Conservation (phyloP, 495 filamentous ascomycete species). For the Lasiosphaeris hirsuta region DNA sequence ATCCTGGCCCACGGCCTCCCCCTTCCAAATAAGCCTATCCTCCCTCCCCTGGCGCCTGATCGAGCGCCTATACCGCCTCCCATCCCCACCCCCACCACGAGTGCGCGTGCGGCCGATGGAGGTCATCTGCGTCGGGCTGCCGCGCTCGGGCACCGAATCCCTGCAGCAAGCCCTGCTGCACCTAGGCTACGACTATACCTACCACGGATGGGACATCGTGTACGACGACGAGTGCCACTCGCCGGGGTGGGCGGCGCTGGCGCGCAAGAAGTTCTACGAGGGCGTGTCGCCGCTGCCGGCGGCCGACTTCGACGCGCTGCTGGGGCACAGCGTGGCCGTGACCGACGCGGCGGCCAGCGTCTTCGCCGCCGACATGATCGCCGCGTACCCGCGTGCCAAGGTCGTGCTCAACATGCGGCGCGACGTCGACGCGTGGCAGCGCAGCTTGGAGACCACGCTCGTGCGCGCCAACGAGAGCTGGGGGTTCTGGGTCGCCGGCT, state of each 20-base stretch:
- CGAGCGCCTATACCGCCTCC: constrained; percentile 26
- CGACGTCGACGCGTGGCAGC: constrained; percentile 41
- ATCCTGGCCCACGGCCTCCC: not conserved
- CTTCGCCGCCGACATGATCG: constrained; percentile 42
- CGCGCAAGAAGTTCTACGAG: constrained; percentile 23
- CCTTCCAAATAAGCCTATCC: constrained; percentile 13
- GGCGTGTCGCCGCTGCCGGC: constrained; percentile 37
- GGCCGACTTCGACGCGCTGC: constrained; percentile 47
- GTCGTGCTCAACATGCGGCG: constrained; percentile 42
- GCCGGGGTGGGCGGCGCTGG: constrained; percentile 43
- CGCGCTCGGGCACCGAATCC: constrained; percentile 62
- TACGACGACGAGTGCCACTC: constrained; percentile 59
- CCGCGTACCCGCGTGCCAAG: constrained; percentile 45
- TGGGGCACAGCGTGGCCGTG: constrained; percentile 43
- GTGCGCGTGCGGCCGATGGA: constrained; percentile 56
- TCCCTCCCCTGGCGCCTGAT: constrained; percentile 25
- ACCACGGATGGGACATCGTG: constrained; percentile 63
- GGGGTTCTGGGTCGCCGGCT: constrained; percentile 23
- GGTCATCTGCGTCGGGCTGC: constrained; percentile 60
- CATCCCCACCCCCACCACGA: constrained; percentile 3
- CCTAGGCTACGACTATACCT: constrained; percentile 59
- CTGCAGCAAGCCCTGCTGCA: constrained; percentile 57
- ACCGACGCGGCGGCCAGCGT: constrained; percentile 41
- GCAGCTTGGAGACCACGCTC: constrained; percentile 21
- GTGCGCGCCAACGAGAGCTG: constrained; percentile 23